phyloP scores from a whole-genome alignment of 345 rosid species.

The Rhodamnia rubescens region DNA sequence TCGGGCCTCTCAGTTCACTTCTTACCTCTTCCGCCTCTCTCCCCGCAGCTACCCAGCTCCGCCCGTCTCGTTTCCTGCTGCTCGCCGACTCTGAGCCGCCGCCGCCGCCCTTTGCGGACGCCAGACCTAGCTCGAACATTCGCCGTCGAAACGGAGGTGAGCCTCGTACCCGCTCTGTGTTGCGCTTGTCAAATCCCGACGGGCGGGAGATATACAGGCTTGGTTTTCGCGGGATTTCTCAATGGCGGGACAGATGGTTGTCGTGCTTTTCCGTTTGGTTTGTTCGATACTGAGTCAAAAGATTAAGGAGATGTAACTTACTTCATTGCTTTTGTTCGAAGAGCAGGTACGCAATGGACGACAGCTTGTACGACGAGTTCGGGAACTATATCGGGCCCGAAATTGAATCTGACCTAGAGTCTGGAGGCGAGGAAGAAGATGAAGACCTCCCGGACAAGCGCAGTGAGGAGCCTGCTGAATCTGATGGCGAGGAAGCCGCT shows the following conservation, averaged over 20 bases:
- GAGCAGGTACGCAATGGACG: conserved; percentile 46
- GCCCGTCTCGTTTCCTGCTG: neutral
- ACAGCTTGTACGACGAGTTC: conserved; percentile 91
- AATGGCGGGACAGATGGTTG: neutral
- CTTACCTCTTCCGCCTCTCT: neutral
- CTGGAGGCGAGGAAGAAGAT: conserved; percentile 59
- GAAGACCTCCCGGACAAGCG: conserved; percentile 52
- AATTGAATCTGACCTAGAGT: conserved; percentile 83
- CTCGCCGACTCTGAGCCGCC: neutral
- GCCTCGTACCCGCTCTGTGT: neutral
- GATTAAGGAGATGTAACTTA: neutral
- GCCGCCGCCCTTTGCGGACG: neutral
- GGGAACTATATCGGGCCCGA: conserved; percentile 98
- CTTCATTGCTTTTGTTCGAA: neutral
- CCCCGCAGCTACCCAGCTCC: neutral
- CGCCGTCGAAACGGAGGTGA: neutral
- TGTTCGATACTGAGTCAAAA: neutral
- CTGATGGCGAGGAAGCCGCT: conserved; percentile 47
- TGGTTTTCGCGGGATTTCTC: neutral
- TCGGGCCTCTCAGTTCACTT: neutral
- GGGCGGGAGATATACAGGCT: neutral
- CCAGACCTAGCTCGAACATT: neutral
- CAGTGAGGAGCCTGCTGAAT: conserved; percentile 34
- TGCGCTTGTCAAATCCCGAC: neutral
- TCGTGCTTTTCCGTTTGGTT: neutral